These are phyloP conservation scores for Exophiala sp. DNA, from an alignment of 2,329 filamentous ascomycete species.

Conservation along the genomic window DNA sequence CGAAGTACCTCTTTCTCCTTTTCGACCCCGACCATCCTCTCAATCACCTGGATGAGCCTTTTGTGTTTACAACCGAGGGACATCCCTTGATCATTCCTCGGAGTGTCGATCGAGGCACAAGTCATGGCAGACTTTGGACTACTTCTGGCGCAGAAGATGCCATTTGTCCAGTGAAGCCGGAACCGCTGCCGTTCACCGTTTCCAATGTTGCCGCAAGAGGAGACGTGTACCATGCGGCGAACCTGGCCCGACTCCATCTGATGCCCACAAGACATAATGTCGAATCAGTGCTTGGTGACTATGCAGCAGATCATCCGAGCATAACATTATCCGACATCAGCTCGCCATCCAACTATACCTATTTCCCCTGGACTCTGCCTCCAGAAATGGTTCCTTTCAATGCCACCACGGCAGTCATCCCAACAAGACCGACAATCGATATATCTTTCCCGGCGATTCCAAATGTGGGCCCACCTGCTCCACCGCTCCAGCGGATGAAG, in stretches of 20 bases:
- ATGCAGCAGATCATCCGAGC: slow-evolving; percentile 50
- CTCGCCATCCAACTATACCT: slow-evolving; percentile 69
- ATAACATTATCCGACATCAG: slow-evolving; percentile 50
- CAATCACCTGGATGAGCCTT: slow-evolving; percentile 77
- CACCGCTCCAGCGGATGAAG: slow-evolving; percentile 49
- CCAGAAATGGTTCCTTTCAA: slow-evolving; percentile 65
- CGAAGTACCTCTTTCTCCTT: slow-evolving; percentile 89
- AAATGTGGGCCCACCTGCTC: slow-evolving; percentile 43
- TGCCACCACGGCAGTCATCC: slow-evolving; percentile 69
- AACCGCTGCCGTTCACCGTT: slow-evolving; percentile 59
- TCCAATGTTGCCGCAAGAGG: slow-evolving; percentile 72
- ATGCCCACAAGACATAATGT: slow-evolving; percentile 56
- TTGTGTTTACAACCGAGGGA: slow-evolving; percentile 92
- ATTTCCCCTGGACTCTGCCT: slow-evolving; percentile 91
- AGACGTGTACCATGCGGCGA: slow-evolving; percentile 85
- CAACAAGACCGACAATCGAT: slow-evolving; percentile 64
- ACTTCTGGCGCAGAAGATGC: slow-evolving; percentile 2
- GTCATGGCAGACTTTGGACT: slow-evolving; percentile 15
- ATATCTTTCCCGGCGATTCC: slow-evolving; percentile 58
- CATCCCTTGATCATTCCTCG: slow-evolving; percentile 82
- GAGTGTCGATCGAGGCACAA: slow-evolving; percentile 29
- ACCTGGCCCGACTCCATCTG: slow-evolving; percentile 72
- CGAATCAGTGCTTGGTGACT: slow-evolving; percentile 52
- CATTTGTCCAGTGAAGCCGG: slow-evolving; percentile 59
- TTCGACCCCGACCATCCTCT: slow-evolving; percentile 82